Base-by-base conservation (phyloP, 2,329 filamentous ascomycete genomes). In the Aspergillus fumigatiaffinis region DNA sequence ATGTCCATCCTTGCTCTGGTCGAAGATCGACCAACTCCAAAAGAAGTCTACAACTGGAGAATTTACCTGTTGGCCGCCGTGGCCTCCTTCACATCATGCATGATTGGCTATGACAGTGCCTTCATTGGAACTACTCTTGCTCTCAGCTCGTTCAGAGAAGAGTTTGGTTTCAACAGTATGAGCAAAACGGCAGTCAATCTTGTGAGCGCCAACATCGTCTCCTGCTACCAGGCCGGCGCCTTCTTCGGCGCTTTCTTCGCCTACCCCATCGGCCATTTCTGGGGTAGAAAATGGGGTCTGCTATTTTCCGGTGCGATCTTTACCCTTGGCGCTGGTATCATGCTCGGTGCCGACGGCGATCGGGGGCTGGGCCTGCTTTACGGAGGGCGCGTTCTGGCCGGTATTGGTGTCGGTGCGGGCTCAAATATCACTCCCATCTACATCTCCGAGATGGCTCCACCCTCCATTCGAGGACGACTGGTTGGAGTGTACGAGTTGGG, bases 61-160 rank as follows among this genome's bases (percentile, higher is more conserved):
- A 78, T 85, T 46, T 85, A 84, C 65, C 74, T 80, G 12, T 79
- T 80, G 46, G 82, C 83, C 8, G 75, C 76, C 12, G 77, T 84
- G 32, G 82, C 82, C 46, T 83, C 80, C 14, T 83, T 79, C 67
- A 82, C 82, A 52, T 80, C 82, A 57, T 84, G 82, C 66, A 85
- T 83, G 79, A 83, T 84, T 61, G 80, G 81, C 17, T 83, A 84
- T 61, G 89, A 92, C 71, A 88, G 84, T 52, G 87, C 90, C 62
- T 92, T 92, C 73, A 92, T 92, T 64, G 89, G 88, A 60, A 90
- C 87, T 0, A 92, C 90, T 1, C 77, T 92, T 32, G 84, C 87
- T 1, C 79, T 93, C 29, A 79, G 82, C 0, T 88, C 88, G 0
- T 92, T 92, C 73, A 79, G 78, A 48, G 67, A 78, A 1, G 90